Percentiles rank a stretch among this genome's conserved stretches.
Conservation (phyloP, 139 green algal genomes). For the Monoraphidium neglectum region DNA sequence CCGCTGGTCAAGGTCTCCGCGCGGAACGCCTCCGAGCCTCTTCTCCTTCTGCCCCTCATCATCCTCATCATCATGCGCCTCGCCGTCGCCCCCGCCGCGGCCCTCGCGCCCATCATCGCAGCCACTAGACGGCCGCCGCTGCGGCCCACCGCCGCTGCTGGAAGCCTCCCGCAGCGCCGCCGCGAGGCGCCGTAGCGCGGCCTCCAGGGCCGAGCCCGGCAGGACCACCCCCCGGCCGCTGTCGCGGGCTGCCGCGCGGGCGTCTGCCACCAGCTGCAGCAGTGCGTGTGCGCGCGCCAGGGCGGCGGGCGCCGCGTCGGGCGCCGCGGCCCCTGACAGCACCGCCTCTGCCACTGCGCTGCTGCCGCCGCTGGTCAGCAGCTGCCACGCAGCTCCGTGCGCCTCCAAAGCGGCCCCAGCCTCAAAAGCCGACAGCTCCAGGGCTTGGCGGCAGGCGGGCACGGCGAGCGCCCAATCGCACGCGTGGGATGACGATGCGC, state of each 20-base stretch:
- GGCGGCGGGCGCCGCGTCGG: background rate
- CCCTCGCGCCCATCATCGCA: background rate
- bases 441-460: conserved; percentile 19
- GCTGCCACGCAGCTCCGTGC: conserved; percentile 43
- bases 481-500: conserved; percentile 21
- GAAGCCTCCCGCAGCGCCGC: background rate
- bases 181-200: no score
- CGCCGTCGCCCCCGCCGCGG: background rate
- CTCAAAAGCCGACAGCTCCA: conserved; percentile 17
- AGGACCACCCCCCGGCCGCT: background rate
- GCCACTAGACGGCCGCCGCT: background rate
- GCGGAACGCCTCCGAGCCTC: conserved; percentile 8
- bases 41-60: no score
- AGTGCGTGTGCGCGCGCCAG: background rate
- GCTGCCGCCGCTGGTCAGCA: conserved; percentile 7
- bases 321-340: background rate
- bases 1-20: conserved; percentile 5
- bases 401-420: conserved; percentile 22
- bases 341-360: background rate
- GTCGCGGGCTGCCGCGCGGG: background rate
- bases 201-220: background rate
- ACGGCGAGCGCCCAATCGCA: conserved; percentile 38
- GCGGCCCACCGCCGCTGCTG: background rate
- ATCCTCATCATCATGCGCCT: conserved; percentile 1
- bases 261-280: background rate